Base-by-base conservation (phyloP, 23 red algal genomes). In the Gracilaria gracilis region DNA sequence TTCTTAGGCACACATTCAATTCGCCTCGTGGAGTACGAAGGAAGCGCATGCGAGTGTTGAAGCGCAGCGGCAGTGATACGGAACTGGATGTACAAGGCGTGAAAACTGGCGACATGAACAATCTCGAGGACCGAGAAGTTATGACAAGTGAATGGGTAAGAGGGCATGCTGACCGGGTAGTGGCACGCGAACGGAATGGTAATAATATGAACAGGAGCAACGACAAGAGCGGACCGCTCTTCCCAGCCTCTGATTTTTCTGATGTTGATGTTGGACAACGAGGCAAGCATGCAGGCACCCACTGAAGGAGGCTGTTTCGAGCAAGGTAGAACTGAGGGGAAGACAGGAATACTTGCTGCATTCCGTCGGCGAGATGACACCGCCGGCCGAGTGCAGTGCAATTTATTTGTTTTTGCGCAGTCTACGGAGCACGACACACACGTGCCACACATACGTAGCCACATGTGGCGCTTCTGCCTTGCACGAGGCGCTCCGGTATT, bases 31-130 rank as follows among this genome's bases (percentile, higher is more conserved):
- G 83, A 35, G 81, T 80, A 17, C 91, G 91, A 61, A 57, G 73
- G 75, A 75, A 48, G 49, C 91, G 48, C 25, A 85, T 86, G 80
- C 82, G 82, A 21, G 67, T 78, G 9, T 48, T 94, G 4, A 86
- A 87, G 73, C 91, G 82, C 6, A 38, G 81, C 14, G 65, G 83
- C 14, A 86, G 81, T 67, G 91, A 94, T 61, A 80, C 91, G 37
- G 91, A 94, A 71, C 36, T 94, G 42, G 66, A 94, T 46, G 91
- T 85, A 44, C 42, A 42, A 35, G 69, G 79, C 36, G 67, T 93
- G 35, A 73, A 59, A 27, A 76, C 46, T 42, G 33, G 35, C 2
- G 36, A 55, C 17, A 34, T 54, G 54, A 17, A 35, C 20, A 17
- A 37, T 24, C 27, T 11, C 20, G 20, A 25, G 31, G 83, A 67